Base-by-base conservation (phyloP, 495 filamentous ascomycete genomes). In the Parachaetomium inaequale region DNA sequence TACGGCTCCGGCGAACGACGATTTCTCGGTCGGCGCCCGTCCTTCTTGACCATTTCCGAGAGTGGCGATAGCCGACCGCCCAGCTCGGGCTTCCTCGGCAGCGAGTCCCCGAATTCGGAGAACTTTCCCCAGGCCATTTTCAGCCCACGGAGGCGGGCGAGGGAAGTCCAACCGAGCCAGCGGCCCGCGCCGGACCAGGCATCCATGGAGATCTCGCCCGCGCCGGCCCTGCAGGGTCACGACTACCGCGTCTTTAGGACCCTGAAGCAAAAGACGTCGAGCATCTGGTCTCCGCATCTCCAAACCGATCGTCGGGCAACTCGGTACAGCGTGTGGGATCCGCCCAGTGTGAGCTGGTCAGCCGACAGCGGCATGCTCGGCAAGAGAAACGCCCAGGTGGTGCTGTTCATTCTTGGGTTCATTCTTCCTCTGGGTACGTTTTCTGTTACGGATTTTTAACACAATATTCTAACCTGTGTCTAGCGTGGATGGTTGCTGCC, bases 351-450 rank as follows among this genome's bases (percentile, higher is more conserved):
- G 40, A 86, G 86, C 61, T 90, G 84, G 75, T 80, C 77, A 23
- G 76, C 82, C 63, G 74, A 85, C 64, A 78, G 82, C 23, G 69
- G 86, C 12, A 56, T 86, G 6, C 78, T 88, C 67, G 88, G 85
- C 43, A 84, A 84, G 49, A 80, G 90, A 57, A 93, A 93, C 73
- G 74, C 85, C 38, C 94, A 98, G 74, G 84, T 97, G 17, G 75
- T 94, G 67, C 76, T 92, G n/a, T 98, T 98, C 72, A 86, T 87
- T 59, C 23, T 92, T 55, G 94, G 94, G 7, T 98, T 97, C 69
- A 74, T 96, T 55, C 86, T 92, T 67, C 93, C 94, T 17, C 77
- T 94, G 55, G 84, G 88, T 90, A 75, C 73, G 85, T 75, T 19
- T 5, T n/a, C 32, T 46, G 17, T 46, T 11, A 23, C 46, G 4